phyloP scores from a whole-genome alignment of 768 basidiomycete genomes.

The Asterophora lycoperdoides region DNA sequence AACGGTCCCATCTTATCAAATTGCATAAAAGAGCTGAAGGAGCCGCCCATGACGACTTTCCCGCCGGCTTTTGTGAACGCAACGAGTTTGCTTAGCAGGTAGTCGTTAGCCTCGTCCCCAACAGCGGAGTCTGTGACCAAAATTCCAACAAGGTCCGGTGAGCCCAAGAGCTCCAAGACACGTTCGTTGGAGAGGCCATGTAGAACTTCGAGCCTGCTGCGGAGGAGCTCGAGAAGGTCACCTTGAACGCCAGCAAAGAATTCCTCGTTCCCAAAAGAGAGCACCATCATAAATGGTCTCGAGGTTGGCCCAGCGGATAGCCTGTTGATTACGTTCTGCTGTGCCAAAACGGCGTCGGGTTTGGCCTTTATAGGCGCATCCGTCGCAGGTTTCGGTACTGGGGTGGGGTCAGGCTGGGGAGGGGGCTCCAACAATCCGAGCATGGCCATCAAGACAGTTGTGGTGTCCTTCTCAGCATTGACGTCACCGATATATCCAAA shows the following conservation, averaged over 20 bases:
- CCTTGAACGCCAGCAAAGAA: constrained; percentile 14
- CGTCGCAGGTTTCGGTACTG: not conserved
- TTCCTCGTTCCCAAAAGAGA: constrained; percentile 15
- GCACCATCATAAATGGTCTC: constrained; percentile 17
- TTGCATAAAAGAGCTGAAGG: constrained; percentile 18
- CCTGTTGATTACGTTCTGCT: not conserved
- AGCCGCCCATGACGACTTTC: constrained; percentile 25
- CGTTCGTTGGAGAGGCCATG: constrained; percentile 21
- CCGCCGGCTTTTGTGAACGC: constrained; percentile 27
- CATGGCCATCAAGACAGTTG: constrained; percentile 34
- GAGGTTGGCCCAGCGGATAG: constrained; percentile 6
- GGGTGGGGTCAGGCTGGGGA: not conserved
- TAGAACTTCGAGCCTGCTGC: constrained; percentile 18
- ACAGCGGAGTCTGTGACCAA: constrained; percentile 27
- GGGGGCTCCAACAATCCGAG: constrained; percentile 28
- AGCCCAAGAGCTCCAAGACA: constrained; percentile 20
- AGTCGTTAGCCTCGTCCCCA: constrained; percentile 13
- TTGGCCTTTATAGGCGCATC: no score
- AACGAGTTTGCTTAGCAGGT: constrained; percentile 21
- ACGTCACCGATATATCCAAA: constrained; percentile 42
- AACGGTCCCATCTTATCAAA: constrained; percentile 16
- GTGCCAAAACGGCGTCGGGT: not conserved
- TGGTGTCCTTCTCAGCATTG: constrained; percentile 34
- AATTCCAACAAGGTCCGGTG: constrained; percentile 24
- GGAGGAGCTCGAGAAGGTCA: constrained; percentile 14